These are phyloP conservation scores for Malania oleifera DNA, from an alignment of 164 flowering plant genomes.

Conservation along the genomic window DNA sequence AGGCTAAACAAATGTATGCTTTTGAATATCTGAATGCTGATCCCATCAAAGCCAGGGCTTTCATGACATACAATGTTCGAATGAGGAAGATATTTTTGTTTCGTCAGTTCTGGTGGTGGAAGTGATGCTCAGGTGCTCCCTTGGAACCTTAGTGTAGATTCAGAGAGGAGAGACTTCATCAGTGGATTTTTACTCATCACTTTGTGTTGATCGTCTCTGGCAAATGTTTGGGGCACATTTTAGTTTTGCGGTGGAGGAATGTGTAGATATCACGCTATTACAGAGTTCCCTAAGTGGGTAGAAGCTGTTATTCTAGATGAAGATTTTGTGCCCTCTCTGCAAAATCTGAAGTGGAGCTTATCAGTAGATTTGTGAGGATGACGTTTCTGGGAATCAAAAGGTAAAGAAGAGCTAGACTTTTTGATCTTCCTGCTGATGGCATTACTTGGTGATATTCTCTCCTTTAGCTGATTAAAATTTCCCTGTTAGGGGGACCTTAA, in stretches of 20 bases:
- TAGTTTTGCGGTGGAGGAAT: constrained; percentile 6
- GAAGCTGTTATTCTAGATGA: neutral
- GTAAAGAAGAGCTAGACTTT: too few species aligned
- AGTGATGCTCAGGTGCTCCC: constrained; percentile 4
- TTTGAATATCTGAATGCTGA: constrained; percentile 40
- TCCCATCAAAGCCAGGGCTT: constrained; percentile 36
- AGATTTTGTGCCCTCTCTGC: too few species aligned
- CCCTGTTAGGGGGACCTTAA: too few species aligned
- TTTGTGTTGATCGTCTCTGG: neutral
- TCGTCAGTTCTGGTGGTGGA: constrained; percentile 44
- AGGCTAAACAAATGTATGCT: constrained; percentile 38
- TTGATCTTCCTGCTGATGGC: too few species aligned
- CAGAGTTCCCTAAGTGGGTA: neutral
- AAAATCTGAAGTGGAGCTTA: neutral
- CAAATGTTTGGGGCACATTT: neutral
- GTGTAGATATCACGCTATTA: constrained; percentile 14
- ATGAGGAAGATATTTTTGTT: constrained; percentile 33
- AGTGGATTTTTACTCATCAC: constrained; percentile 2
- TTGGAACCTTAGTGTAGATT: constrained; percentile 6
- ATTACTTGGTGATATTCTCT: too few species aligned
- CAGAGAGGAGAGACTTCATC: neutral
- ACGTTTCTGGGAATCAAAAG: too few species aligned
- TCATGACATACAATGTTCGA: constrained; percentile 31
- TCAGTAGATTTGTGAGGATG: too few species aligned
- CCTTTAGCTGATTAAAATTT: too few species aligned